Evolutionary conservation across 2,329 filamentous ascomycete species (phyloP), one percentile per base, ranked within the genome.

Genomic region (Coniella lustricola): DNA sequence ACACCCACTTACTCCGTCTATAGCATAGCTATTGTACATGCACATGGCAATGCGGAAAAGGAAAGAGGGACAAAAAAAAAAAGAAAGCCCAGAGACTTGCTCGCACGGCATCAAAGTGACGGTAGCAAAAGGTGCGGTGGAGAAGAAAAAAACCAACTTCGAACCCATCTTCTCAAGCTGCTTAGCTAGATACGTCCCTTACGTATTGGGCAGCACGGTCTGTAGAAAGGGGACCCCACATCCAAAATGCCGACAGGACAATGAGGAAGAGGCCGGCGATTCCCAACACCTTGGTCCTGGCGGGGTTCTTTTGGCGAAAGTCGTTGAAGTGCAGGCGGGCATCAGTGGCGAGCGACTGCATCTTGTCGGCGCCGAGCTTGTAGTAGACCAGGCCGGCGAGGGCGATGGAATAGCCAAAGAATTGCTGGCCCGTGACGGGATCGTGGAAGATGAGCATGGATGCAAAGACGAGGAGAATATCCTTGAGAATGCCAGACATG

Each of bases 401-500:
- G 2, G 83, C 82, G 59, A 86, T 77, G 53, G 73, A 74, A 71
- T 86, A 87, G 54, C 83, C 83, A 65, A 86, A 83, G 62, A 79
- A 81, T 66, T 87, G 83, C 52, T 82, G 74, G 22, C 65, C 66
- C 31, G 79, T 76, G 55, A 87, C 80, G 7, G 80, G 79, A 59
- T 82, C 82, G 54, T 74, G 70, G 73, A 82, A 85, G 59, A 85
- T 76, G 59, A 78, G 63, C 74, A 86, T 84, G 51, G 80, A 84
- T 48, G 80, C 78, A 44, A 74, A 71, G 52, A 86, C 82, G 29
- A 87, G 76, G 50, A 87, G 77, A 52, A 87, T 85, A 63, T 86
- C 81, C 68, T 87, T 87, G 54, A 86, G 74, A 51, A 87, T 81
- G 67, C 83, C 83, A 56, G 79, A 83, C 54, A 87, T 79, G 33